Conservation (phyloP, 1,284 basidiomycete species). For the Lignosus rhinocerotis region DNA sequence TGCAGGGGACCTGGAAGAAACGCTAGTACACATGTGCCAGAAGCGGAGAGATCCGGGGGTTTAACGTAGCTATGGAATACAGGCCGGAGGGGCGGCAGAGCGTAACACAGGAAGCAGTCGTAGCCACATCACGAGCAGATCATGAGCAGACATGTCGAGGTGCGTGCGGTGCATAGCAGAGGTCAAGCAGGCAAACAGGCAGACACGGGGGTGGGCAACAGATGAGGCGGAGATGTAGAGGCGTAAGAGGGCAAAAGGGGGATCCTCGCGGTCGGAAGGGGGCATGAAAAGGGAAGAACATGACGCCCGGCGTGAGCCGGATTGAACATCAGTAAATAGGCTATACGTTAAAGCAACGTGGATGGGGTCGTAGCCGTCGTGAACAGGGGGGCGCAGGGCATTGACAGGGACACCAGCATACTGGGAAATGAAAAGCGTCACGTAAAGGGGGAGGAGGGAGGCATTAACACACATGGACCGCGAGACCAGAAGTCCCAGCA, state of each 20-base stretch:
- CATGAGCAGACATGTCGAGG: constrained; percentile 15
- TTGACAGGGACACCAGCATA: constrained; percentile 6
- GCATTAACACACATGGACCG: constrained; percentile 8
- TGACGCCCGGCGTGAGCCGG: not conserved
- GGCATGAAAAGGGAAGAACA: not conserved
- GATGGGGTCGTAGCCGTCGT: constrained; percentile 5
- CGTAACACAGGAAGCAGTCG: not conserved
- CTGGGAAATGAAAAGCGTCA: constrained; percentile 16
- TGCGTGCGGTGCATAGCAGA: constrained; percentile 1
- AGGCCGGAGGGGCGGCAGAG: constrained; percentile 9
- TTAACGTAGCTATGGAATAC: constrained; percentile 23
- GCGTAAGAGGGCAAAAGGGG: not conserved
- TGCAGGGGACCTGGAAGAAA: not conserved
- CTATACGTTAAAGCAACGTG: constrained; percentile 21
- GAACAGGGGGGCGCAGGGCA: constrained; percentile 1
- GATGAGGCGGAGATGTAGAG: not conserved
- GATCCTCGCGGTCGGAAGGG: not conserved
- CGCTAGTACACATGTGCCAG: constrained; percentile 9
- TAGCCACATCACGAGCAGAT: constrained; percentile 10
- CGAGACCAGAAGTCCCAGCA: not conserved
- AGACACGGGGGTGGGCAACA: not conserved
- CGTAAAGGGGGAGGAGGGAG: constrained; percentile 6
- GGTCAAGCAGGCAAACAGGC: not conserved
- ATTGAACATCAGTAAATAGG: constrained; percentile 13
- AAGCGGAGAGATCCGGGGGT: not conserved